A percentile compares a stretch with the other conserved stretches of the same genome.
phyloP scores from a whole-genome alignment of 768 basidiomycete species.

The Boletus vermiculosoides region DNA sequence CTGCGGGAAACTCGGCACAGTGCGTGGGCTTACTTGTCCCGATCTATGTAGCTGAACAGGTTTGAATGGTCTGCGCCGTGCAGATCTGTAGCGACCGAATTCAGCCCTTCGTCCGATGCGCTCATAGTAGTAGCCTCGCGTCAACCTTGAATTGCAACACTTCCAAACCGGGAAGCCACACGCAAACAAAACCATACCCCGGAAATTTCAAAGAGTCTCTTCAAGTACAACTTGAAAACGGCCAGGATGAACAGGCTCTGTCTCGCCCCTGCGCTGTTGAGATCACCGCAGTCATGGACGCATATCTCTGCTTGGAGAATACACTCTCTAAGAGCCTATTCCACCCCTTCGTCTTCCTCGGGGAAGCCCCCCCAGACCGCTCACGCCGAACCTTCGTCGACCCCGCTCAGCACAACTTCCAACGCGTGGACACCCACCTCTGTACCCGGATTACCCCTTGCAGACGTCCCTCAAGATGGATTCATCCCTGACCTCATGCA shows the following conservation, averaged over 20 bases:
- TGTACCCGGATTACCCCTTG: conserved; percentile 17
- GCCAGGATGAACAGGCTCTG: conserved; percentile 29
- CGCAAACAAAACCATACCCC: conserved; percentile 19
- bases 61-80: conserved; percentile 51
- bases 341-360: conserved; percentile 16
- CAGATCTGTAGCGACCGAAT: conserved; percentile 46
- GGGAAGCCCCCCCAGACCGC: neutral
- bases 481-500: conserved; percentile 62
- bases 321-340: conserved; percentile 12
- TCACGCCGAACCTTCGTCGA: conserved; percentile 3
- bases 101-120: conserved; percentile 26
- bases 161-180: conserved; percentile 16
- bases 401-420: neutral
- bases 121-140: conserved; percentile 1
- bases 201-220: conserved; percentile 15
- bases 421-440: conserved; percentile 1
- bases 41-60: conserved; percentile 60
- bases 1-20: neutral
- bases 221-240: neutral
- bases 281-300: conserved; percentile 8
- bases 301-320: neutral
- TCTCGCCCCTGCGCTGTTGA: conserved; percentile 12
- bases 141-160: neutral
- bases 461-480: conserved; percentile 24
- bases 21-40: conserved; percentile 51